Percentiles rank a stretch among this genome's conserved stretches.
These are phyloP conservation scores for Curvularia sp. DNA, from an alignment of 2,329 filamentous ascomycete genomes.

Conservation along the genomic window DNA sequence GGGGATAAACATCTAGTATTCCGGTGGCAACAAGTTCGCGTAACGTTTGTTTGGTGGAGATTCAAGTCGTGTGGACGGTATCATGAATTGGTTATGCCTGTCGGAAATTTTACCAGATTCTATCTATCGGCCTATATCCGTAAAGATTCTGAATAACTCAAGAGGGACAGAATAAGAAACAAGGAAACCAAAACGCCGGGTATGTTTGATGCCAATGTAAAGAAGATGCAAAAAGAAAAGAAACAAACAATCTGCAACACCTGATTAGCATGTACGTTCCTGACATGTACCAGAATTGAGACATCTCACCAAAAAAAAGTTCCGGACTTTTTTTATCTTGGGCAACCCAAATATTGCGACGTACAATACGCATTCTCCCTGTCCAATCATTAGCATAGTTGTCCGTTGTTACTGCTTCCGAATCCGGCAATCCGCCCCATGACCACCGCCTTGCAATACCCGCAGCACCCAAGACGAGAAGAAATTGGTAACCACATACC, in stretches of 20 bases:
- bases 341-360: conserved; percentile 38
- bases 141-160: not conserved
- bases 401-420: not conserved
- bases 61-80: not conserved
- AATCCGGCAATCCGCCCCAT: not conserved
- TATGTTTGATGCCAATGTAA: conserved; percentile 1
- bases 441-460: not conserved
- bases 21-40: too few species aligned
- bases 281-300: not conserved
- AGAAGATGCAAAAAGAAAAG: not conserved
- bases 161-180: not conserved
- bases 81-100: not conserved
- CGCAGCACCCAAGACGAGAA: not conserved
- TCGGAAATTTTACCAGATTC: not conserved
- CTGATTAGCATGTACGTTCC: not conserved
- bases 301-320: not conserved
- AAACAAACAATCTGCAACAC: not conserved
- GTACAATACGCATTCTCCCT: conserved; percentile 42
- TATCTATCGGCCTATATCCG: not conserved
- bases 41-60: too few species aligned
- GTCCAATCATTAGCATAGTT: conserved; percentile 5
- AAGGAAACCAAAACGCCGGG: conserved; percentile 1
- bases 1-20: too few species aligned
- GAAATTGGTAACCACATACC: conserved; percentile 36
- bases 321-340: conserved; percentile 18